Conservation (phyloP, 495 filamentous ascomycete species). For the Trypethelium eluteriae region DNA sequence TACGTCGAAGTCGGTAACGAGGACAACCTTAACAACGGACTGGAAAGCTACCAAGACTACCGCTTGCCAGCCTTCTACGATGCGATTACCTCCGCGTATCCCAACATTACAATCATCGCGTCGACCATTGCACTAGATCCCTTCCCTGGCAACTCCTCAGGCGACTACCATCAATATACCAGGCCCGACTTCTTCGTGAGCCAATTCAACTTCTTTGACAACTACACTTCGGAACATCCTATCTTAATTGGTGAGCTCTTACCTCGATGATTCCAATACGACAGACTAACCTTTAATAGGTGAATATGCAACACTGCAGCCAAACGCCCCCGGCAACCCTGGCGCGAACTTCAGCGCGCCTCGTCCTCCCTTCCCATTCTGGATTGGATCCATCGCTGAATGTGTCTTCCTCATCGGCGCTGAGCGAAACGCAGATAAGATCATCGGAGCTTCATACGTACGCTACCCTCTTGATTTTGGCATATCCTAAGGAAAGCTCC, state of each 20-base stretch:
- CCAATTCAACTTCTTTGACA: conserved; percentile 51
- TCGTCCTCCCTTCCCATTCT: conserved; percentile 37
- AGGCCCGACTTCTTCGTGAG: conserved; percentile 43
- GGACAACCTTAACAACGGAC: conserved; percentile 47
- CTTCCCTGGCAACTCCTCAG: conserved; percentile 22
- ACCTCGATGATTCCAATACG: conserved; percentile 27
- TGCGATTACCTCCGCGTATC: conserved; percentile 51
- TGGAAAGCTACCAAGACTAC: conserved; percentile 47
- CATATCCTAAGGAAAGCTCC: neutral
- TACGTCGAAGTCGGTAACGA: conserved; percentile 64
- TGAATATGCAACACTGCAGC: conserved; percentile 39
- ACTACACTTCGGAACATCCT: conserved; percentile 28
- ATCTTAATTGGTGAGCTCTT: conserved; percentile 24
- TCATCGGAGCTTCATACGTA: conserved; percentile 32
- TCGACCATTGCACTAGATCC: conserved; percentile 25
- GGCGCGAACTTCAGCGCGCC: conserved; percentile 9
- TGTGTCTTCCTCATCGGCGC: conserved; percentile 60
- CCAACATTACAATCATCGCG: conserved; percentile 54
- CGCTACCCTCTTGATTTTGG: neutral
- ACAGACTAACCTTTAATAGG: conserved; percentile 35
- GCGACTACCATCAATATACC: conserved; percentile 41
- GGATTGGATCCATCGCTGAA: conserved; percentile 55
- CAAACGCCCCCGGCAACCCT: conserved; percentile 9
- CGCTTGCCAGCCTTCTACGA: conserved; percentile 51
- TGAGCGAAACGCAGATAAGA: conserved; percentile 56